Evolutionary conservation across 257 asterid genomes (phyloP).

Genomic region (Nicotiana tabacum): DNA sequence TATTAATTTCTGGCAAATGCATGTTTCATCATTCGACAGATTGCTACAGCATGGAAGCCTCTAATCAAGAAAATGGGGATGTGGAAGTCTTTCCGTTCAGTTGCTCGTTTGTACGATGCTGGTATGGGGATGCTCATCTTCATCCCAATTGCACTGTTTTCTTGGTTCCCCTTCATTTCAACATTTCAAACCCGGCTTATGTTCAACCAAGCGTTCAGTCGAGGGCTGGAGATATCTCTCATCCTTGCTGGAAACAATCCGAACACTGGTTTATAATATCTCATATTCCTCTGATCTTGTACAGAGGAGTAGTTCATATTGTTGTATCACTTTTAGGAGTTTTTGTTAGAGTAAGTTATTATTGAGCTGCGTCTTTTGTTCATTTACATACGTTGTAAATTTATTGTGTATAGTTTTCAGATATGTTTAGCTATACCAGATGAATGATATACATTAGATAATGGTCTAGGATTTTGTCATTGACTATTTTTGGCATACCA

Average conservation of each 20-base stretch:
- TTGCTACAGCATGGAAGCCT: constrained; percentile 92
- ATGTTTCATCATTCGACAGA: constrained; percentile 30
- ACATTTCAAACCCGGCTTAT: constrained; percentile 96
- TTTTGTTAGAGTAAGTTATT: background rate
- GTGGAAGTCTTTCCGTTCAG: constrained; percentile 89
- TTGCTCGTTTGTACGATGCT: constrained; percentile 88
- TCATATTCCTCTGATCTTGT: background rate
- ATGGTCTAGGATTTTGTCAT: too few species aligned
- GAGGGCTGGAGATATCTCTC: constrained; percentile 94
- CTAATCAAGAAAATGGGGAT: constrained; percentile 74
- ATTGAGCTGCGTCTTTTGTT: background rate
- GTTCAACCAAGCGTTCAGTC: constrained; percentile 98
- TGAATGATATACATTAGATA: too few species aligned
- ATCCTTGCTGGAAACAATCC: constrained; percentile 98
- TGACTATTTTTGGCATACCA: too few species aligned
- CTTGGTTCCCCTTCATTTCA: constrained; percentile 95
- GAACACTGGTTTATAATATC: constrained; percentile 52
- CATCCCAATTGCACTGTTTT: constrained; percentile 76
- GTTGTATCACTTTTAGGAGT: background rate
- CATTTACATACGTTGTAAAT: background rate
- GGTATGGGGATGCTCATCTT: constrained; percentile 79
- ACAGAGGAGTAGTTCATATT: background rate
- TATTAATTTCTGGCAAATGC: background rate
- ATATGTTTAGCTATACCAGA: background rate
- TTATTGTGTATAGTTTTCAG: background rate